Conservation (phyloP, 2,329 filamentous ascomycete genomes). For the Neofusicoccum sp. region DNA sequence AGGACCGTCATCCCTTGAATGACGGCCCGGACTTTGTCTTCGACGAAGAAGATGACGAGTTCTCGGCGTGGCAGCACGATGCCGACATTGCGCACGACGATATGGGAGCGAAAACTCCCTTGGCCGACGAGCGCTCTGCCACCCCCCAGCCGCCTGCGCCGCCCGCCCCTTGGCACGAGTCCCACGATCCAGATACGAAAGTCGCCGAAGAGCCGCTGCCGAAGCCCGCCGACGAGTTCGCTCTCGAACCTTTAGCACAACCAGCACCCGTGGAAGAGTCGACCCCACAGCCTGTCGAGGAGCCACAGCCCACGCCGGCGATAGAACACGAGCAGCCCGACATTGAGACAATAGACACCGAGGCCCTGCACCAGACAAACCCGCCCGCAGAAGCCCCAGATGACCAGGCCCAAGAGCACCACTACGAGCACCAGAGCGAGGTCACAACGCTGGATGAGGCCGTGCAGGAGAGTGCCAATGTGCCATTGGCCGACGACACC, state of each 20-base stretch:
- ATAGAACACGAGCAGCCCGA: constrained; percentile 17
- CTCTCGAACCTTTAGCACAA: background rate
- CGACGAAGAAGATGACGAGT: constrained; percentile 11
- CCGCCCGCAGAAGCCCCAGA: constrained; percentile 21
- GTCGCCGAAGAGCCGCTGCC: background rate
- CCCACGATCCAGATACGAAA: background rate
- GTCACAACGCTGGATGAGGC: constrained; percentile 46
- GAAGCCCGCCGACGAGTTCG: background rate
- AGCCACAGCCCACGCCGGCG: background rate
- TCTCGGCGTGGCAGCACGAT: constrained; percentile 1
- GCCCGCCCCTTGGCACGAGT: background rate
- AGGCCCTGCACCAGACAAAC: constrained; percentile 20
- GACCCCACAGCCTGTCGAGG: background rate
- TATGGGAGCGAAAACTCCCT: background rate
- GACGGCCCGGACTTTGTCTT: constrained; percentile 5
- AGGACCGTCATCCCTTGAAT: constrained; percentile 17
- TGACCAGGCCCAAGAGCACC: constrained; percentile 28
- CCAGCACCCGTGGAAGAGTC: background rate
- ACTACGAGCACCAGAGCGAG: constrained; percentile 50
- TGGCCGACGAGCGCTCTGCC: constrained; percentile 1
- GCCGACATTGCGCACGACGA: background rate
- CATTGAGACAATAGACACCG: constrained; percentile 18
- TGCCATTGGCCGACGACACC: constrained; percentile 42
- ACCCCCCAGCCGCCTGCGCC: constrained; percentile 2
- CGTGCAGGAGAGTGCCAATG: constrained; percentile 41